Base-by-base conservation (phyloP, 257 asterid species). In the Jaltomata sinuosa region DNA sequence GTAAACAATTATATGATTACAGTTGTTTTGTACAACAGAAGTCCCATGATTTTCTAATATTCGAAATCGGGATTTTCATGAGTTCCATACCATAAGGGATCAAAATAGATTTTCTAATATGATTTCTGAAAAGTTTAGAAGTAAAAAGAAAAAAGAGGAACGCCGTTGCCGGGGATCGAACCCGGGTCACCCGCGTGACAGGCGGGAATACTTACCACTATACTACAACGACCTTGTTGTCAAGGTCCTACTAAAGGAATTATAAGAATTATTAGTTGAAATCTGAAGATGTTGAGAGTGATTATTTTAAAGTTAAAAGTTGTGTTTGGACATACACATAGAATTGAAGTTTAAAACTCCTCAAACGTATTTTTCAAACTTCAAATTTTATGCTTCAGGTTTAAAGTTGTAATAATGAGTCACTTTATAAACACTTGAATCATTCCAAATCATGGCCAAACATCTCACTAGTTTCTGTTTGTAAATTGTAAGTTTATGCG, bases 81-180 rank as follows among this genome's bases (percentile, higher is more conserved):
- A 11, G 55, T 50, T 50, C 21, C 55, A 50, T 3, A 15, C 55
- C 1, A 12, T 12, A 14, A 40, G 3, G 53, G 53, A 47, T 49
- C 16, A 49, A 38, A n/a, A n/a, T n/a, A n/a, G n/a, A n/a, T n/a
- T n/a, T n/a, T n/a, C n/a, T n/a, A n/a, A n/a, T n/a, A n/a, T n/a
- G n/a, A n/a, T n/a, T n/a, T n/a, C n/a, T n/a, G n/a, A n/a, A n/a
- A n/a, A n/a, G n/a, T n/a, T n/a, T n/a, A n/a, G n/a, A n/a, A n/a
- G n/a, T n/a, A n/a, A n/a, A n/a, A n/a, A n/a, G n/a, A n/a, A n/a
- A 9, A 40, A 7, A 40, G 10, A 11, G 11, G 1, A 0, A 0
- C 94, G 97, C 98, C 97, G 94, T 88, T 93, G 98, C 97, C 97
- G 97, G 98, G 97, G 99, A 94, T 94, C 98, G 97, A 95, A 92